Evolutionary conservation across 1,139 yeast species (phyloP).

Genomic region (Debaryomyces udenii): DNA sequence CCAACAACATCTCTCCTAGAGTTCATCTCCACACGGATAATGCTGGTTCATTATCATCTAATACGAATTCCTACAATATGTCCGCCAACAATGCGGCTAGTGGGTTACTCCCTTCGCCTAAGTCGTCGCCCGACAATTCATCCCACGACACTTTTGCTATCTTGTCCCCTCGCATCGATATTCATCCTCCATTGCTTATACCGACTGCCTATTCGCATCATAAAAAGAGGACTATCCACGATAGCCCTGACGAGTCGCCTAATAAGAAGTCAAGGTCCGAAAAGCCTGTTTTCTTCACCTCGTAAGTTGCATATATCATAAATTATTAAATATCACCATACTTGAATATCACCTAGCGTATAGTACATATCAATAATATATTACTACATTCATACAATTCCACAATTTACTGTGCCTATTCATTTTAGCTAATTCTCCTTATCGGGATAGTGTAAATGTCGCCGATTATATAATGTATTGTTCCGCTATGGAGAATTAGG

Average conservation of each 20-base stretch:
- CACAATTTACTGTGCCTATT: not conserved
- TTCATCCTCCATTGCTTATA: conserved; percentile 22
- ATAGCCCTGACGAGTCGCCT: conserved; percentile 10
- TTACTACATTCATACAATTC: no score
- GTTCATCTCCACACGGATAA: conserved; percentile 11
- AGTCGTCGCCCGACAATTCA: conserved; percentile 13
- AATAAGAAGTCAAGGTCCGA: conserved; percentile 28
- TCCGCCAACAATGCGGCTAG: conserved; percentile 1
- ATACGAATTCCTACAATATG: conserved; percentile 2
- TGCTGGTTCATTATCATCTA: conserved; percentile 9
- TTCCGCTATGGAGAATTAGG: not conserved
- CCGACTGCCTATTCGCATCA: conserved; percentile 10
- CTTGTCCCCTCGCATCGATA: conserved; percentile 14
- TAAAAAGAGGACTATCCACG: conserved; percentile 15
- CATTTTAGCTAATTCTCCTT: conserved; percentile 2
- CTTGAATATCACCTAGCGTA: not conserved
- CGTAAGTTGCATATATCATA: conserved; percentile 11
- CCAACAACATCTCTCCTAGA: conserved; percentile 22
- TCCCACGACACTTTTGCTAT: conserved; percentile 4
- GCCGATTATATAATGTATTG: conserved; percentile 3
- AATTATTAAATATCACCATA: not conserved
- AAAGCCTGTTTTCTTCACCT: conserved; percentile 23
- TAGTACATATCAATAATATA: not conserved
- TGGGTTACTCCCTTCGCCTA: conserved; percentile 20
- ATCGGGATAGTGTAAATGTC: conserved; percentile 2